A percentile compares a stretch with the other conserved stretches of the same genome.
phyloP scores from a whole-genome alignment of 495 filamentous ascomycete genomes.

The Astrothelium subdiscretum region DNA sequence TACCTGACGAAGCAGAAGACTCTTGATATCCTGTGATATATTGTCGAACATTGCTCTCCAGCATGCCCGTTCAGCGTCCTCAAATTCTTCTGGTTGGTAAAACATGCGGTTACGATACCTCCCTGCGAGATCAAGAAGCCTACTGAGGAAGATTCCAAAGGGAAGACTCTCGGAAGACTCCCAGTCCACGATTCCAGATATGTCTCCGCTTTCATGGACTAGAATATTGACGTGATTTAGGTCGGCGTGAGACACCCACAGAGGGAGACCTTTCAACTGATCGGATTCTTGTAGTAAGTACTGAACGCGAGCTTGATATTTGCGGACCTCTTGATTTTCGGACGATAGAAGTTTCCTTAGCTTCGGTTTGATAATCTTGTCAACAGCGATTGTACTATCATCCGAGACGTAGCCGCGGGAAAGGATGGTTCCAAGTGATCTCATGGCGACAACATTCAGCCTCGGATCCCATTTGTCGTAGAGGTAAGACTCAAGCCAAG shows the following conservation, averaged over 20 bases:
- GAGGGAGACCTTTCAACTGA: slow-evolving; percentile 20
- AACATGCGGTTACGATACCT: slow-evolving; percentile 10
- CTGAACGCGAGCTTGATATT: neutral
- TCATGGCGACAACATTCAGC: neutral
- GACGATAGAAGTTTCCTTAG: neutral
- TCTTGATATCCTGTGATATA: slow-evolving; percentile 9
- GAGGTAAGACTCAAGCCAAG: neutral
- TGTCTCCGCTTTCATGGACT: slow-evolving; percentile 22
- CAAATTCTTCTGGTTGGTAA: slow-evolving; percentile 24
- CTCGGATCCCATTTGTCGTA: neutral
- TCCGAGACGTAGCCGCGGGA: neutral
- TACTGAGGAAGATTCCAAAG: neutral
- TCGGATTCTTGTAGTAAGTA: slow-evolving; percentile 14
- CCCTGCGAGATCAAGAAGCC: slow-evolving; percentile 11
- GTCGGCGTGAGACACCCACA: slow-evolving; percentile 25
- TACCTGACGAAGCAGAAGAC: slow-evolving; percentile 6
- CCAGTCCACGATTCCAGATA: slow-evolving; percentile 26
- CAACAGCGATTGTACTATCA: neutral
- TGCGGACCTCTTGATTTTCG: neutral
- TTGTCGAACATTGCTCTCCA: slow-evolving; percentile 17
- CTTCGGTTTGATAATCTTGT: neutral
- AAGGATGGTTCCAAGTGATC: neutral
- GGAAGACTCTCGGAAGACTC: neutral
- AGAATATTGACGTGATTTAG: slow-evolving; percentile 29
- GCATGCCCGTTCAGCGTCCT: slow-evolving; percentile 22